Conservation (phyloP, 2,329 filamentous ascomycete genomes). For the Didymella lethalis region DNA sequence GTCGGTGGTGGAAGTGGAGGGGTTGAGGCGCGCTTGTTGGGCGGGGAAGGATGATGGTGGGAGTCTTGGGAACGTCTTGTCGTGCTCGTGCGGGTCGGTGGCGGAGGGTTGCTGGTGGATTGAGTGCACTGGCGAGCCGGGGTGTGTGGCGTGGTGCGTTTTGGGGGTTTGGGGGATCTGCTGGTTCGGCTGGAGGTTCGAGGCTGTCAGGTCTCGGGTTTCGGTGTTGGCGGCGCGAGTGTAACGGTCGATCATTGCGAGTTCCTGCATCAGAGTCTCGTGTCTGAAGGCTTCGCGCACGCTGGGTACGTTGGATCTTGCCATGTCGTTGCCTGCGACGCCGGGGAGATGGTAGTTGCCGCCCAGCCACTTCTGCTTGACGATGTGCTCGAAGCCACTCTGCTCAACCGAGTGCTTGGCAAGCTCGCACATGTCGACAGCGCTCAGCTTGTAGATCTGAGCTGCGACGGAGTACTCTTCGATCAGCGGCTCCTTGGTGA, state of each 20-base stretch:
- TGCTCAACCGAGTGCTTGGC: constrained; percentile 96
- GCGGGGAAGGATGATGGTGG: constrained; percentile 41
- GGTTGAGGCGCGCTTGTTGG: constrained; percentile 50
- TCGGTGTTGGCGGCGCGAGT: constrained; percentile 48
- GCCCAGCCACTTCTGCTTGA: constrained; percentile 94
- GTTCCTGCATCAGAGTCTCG: constrained; percentile 83
- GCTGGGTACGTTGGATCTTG: constrained; percentile 95
- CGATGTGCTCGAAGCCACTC: constrained; percentile 86
- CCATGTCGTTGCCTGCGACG: constrained; percentile 86
- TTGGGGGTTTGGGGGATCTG: constrained; percentile 41
- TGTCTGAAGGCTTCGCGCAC: constrained; percentile 89
- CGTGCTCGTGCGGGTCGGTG: constrained; percentile 47
- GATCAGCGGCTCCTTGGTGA: constrained; percentile 96
- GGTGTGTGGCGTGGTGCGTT: constrained; percentile 41
- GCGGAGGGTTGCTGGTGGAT: constrained; percentile 53
- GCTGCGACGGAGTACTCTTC: constrained; percentile 98
- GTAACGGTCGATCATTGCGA: constrained; percentile 70
- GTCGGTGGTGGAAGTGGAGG: constrained; percentile 34
- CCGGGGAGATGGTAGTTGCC: constrained; percentile 79
- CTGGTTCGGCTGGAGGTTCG: constrained; percentile 43
- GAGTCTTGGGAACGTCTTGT: constrained; percentile 37
- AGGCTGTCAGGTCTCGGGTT: constrained; percentile 43
- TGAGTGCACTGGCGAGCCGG: constrained; percentile 52
- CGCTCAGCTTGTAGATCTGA: constrained; percentile 96
- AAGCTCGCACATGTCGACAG: constrained; percentile 98